phyloP scores from a whole-genome alignment of 2,329 filamentous ascomycete species.

The Fusarium lyarnte region DNA sequence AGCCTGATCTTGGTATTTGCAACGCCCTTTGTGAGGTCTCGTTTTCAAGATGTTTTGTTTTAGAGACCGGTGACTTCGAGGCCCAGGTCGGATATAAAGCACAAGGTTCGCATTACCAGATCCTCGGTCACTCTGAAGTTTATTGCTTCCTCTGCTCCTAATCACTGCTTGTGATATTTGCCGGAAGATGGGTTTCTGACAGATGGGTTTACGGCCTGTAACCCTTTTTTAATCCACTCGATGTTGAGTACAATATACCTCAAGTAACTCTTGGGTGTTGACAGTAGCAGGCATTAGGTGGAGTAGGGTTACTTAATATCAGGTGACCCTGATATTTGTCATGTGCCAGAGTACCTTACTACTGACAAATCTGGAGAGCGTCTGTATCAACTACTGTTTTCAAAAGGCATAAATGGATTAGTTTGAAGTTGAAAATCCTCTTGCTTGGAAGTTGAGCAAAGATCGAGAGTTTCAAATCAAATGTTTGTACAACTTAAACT shows the following conservation, averaged over 20 bases:
- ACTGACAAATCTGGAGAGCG: not conserved
- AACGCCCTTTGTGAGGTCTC: not conserved
- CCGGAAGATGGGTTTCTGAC: too few species aligned
- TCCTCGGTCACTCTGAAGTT: not conserved
- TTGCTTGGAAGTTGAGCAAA: not conserved
- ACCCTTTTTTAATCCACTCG: not conserved
- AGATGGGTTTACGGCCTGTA: not conserved
- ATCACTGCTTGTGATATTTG: not conserved
- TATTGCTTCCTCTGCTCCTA: not conserved
- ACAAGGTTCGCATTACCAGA: not conserved
- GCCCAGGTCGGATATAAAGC: conserved; percentile 8
- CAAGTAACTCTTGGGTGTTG: not conserved
- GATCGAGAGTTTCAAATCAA: not conserved
- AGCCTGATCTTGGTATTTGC: not conserved
- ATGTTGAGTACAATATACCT: not conserved
- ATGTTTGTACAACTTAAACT: not conserved
- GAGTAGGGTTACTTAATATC: not conserved
- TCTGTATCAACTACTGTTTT: not conserved
- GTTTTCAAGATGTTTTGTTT: conserved; percentile 7
- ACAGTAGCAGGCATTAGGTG: not conserved
- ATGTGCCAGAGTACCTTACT: not conserved
- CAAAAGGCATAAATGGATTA: not conserved
- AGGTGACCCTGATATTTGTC: not conserved
- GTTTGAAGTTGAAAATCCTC: not conserved
- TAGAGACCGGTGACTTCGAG: conserved; percentile 25